These are phyloP conservation scores for Spirogloea muscicola DNA, from an alignment of 139 green algal genomes.

Conservation along the genomic window DNA sequence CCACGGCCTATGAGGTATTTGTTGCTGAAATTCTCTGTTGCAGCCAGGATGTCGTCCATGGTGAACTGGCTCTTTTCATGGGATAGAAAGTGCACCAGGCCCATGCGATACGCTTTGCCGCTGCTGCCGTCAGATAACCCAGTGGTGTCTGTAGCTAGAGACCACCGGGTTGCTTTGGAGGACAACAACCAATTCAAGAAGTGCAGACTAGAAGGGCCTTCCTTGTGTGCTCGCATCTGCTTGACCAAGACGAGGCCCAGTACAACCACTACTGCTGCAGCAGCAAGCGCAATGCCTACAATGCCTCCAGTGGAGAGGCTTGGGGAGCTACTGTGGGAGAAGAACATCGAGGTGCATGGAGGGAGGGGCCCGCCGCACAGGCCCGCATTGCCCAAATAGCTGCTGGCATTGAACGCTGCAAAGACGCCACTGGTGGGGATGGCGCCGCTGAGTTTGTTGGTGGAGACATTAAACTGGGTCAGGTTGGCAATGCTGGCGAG, in stretches of 20 bases:
- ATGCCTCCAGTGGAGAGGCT: conserved; percentile 1
- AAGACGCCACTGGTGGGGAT: no score
- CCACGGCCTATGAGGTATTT: conserved; percentile 14
- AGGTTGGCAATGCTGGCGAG: neutral
- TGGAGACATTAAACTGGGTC: no score
- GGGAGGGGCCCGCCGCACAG: conserved; percentile 5
- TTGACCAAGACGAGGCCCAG: neutral
- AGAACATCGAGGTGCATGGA: neutral
- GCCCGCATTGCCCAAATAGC: neutral
- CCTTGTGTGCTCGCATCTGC: no score
- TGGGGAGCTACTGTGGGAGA: neutral
- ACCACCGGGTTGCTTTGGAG: neutral
- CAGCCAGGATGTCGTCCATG: conserved; percentile 13
- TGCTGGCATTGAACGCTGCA: neutral
- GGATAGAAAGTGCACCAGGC: neutral
- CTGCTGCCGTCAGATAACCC: neutral
- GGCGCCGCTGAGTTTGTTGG: no score
- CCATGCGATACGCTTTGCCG: neutral
- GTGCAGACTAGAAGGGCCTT: no score
- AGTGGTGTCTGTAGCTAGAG: neutral
- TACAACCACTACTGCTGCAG: neutral
- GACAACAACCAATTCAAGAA: neutral
- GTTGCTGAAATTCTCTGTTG: conserved; percentile 19
- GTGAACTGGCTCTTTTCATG: conserved; percentile 1
- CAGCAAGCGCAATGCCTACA: conserved; percentile 10